Evolutionary conservation across 202 grass and related monocot genomes (phyloP), one percentile per base, ranked within the genome.

Genomic region (Hordeum pubiflorum): DNA sequence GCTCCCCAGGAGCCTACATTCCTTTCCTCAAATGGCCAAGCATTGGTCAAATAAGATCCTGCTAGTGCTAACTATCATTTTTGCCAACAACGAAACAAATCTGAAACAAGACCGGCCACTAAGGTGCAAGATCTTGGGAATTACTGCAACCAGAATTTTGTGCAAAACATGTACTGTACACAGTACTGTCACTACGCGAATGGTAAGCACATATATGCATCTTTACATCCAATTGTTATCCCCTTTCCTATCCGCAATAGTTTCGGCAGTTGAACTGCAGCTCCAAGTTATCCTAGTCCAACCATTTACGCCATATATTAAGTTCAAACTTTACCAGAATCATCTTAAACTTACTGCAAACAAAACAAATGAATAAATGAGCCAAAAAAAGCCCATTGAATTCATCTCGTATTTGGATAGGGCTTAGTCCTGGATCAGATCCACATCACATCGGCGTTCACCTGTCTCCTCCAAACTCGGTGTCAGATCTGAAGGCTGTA

Each of bases 381-480:
- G 10, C 26, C 17, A 37, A 32, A 63, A 46, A 39, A 13, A 13
- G 36, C 14, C 34, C 14, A 44, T 57, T 9, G 12, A 41, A 44
- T 48, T 50, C 37, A 27, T 48, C 56, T 17, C 63, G 21, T 27
- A 44, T 46, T 27, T 48, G 2, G 50, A 31, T 11, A 26, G 8
- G 14, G 20, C 4, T 33, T 2, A 20, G 77, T 77, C 57, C 21
- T 43, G 37, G 58, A 72, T 48, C 67, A 89, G 87, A 89, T 89
- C 78, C 18, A 52, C 72, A 77, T 65, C 63, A 29, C 2, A 10
- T 60, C 29, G 0, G 73, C 18, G 66, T 89, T 78, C 73, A 74
- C 44, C 10, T 59, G 6, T 66, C 31, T 9, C 12, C 36, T 31
- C 14, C 10, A 58, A 23, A 22, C 7, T 67, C 63, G 2, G 22